Evolutionary conservation across 192 early-diverging fungal species (phyloP).

Genomic region (Obelidium mucronatum): DNA sequence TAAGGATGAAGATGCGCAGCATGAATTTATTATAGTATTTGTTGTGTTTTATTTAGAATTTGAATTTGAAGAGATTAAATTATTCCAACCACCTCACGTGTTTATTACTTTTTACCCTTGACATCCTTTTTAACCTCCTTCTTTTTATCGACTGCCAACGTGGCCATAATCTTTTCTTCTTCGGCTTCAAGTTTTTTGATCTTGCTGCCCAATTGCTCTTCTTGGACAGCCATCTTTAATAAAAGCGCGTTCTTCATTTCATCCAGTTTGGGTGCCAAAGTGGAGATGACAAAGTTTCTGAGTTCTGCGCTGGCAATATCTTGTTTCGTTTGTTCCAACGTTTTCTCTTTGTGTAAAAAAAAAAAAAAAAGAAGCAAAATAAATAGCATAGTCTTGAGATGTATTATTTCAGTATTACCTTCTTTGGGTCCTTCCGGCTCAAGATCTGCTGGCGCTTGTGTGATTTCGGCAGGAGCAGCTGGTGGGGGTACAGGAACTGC

Average conservation of each 20-base stretch:
- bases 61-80: background rate
- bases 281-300: conserved; percentile 39
- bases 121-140: conserved; percentile 31
- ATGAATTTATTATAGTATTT: conserved; percentile 18
- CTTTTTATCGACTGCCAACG: conserved; percentile 34
- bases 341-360: too few relatives aligned
- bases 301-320: conserved; percentile 55
- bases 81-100: conserved; percentile 5
- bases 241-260: conserved; percentile 53
- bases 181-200: conserved; percentile 48
- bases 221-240: conserved; percentile 46
- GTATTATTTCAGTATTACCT: background rate
- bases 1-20: conserved; percentile 24
- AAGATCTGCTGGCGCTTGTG: background rate
- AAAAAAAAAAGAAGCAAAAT: background rate
- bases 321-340: conserved; percentile 32
- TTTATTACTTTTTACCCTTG: conserved; percentile 33
- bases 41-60: background rate
- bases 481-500: background rate
- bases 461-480: background rate
- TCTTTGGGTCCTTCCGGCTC: background rate
- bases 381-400: background rate
- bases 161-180: conserved; percentile 31
- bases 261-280: conserved; percentile 50
- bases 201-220: conserved; percentile 39